Base-by-base conservation (phyloP, 768 basidiomycete species). In the Mrakia gelida region DNA sequence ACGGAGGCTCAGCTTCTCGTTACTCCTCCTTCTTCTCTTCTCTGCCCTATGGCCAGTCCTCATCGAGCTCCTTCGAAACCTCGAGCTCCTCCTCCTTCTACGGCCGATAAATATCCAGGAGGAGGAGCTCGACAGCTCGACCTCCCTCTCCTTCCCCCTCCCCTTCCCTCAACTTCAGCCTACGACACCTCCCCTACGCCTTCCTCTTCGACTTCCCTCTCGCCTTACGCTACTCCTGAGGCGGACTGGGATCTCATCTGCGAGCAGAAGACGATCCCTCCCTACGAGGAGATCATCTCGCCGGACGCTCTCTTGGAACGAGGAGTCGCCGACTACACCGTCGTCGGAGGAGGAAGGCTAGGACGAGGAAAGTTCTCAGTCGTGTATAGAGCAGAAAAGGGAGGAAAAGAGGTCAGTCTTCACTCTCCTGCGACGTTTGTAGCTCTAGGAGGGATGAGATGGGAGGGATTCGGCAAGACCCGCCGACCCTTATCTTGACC, bases 311-410 rank as follows among this genome's bases (percentile, higher is more conserved):
- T 85, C 34, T 81, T 86, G 9, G 79, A 80, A 15, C 23, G 76
- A 11, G 86, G 86, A 26, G 83, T 86, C 54, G 83, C 75, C 43
- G 86, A 85, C 52, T 86, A 86, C 78, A 84, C 84, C 13, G 85
- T 84, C 76, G 38, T 83, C 3, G 78, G 80, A 5, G 81, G 80
- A 1, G 59, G 45, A 4, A 72, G 83, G n/a, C 79, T 87, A 13
- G 86, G 86, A 2, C 81, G 81, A 75, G 86, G 86, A 8, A 87
- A 86, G 80, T 87, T 87, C 80, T 82, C 81, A 49, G 82, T 84
- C 16, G 86, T 87, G 0, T 83, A 85, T 72, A 82, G 85, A 49
- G 85, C 85, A 54, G 67, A 73, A 5, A 81, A 83, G 43, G 83
- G 82, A 34, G 84, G 81, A 0, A 56, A 79, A 23, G 75, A 82